phyloP scores from a whole-genome alignment of 1,284 basidiomycete species.

The Malassezia yamatoensis region DNA sequence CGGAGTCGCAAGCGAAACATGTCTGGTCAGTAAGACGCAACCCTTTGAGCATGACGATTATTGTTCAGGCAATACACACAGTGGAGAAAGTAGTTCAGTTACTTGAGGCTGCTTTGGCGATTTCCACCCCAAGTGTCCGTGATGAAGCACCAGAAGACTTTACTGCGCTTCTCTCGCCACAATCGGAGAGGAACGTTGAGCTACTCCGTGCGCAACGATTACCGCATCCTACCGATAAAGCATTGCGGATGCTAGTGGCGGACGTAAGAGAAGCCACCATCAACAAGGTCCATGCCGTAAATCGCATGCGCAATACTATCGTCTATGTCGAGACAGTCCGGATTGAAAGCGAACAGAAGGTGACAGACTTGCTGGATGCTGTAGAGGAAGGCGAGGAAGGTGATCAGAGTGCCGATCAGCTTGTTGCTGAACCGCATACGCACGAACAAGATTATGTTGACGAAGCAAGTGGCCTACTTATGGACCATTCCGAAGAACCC shows the following conservation, averaged over 20 bases:
- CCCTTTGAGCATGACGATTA: conserved; percentile 5
- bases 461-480: too few relatives aligned
- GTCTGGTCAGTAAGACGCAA: background rate
- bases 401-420: background rate
- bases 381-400: background rate
- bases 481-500: too few relatives aligned
- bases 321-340: conserved; percentile 92
- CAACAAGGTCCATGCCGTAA: conserved; percentile 86
- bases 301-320: conserved; percentile 94
- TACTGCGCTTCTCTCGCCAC: conserved; percentile 62
- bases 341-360: conserved; percentile 88
- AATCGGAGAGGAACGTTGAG: conserved; percentile 32
- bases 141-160: conserved; percentile 57
- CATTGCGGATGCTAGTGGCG: conserved; percentile 66
- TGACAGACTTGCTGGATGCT: conserved; percentile 55
- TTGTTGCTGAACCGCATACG: background rate
- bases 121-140: conserved; percentile 77
- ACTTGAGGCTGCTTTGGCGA: conserved; percentile 73
- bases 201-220: conserved; percentile 32
- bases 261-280: conserved; percentile 81
- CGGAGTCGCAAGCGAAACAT: conserved; percentile 19
- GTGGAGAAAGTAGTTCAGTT: conserved; percentile 51
- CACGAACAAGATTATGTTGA: too few relatives aligned
- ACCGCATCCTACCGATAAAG: conserved; percentile 57
- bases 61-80: background rate